Evolutionary conservation across 2,329 filamentous ascomycete genomes (phyloP).

Genomic region (Plenodomus tracheiphilus): DNA sequence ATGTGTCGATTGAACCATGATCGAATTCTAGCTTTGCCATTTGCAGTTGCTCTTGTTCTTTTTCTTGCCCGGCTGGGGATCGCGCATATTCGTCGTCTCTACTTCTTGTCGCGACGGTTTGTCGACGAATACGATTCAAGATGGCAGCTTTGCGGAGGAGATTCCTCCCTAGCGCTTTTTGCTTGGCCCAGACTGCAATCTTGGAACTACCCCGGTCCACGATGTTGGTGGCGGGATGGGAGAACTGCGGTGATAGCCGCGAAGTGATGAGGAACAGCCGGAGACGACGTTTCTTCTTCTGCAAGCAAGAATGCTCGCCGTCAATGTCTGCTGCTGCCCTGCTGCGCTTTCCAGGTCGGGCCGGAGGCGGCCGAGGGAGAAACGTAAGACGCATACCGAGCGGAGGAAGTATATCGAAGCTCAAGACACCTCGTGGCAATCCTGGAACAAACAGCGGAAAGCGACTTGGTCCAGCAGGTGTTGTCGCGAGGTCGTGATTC

Average conservation of each 20-base stretch:
- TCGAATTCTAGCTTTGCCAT: slow-evolving; percentile 35
- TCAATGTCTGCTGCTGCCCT: slow-evolving; percentile 63
- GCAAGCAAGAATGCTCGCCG: slow-evolving; percentile 53
- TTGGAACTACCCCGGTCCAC: slow-evolving; percentile 62
- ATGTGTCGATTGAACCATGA: slow-evolving; percentile 38
- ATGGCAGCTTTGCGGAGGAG: slow-evolving; percentile 67
- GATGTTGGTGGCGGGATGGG: slow-evolving; percentile 70
- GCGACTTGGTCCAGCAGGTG: slow-evolving; percentile 9
- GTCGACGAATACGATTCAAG: slow-evolving; percentile 62
- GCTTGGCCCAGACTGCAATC: slow-evolving; percentile 52
- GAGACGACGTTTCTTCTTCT: slow-evolving; percentile 68
- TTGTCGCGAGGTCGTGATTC: slow-evolving; percentile 14
- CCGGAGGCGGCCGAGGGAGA: slow-evolving; percentile 24
- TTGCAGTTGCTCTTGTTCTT: slow-evolving; percentile 36
- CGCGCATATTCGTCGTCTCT: slow-evolving; percentile 19
- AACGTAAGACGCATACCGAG: slow-evolving; percentile 42
- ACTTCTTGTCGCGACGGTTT: slow-evolving; percentile 29
- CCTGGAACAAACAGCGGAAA: slow-evolving; percentile 10
- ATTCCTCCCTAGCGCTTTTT: slow-evolving; percentile 53
- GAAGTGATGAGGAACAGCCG: slow-evolving; percentile 67
- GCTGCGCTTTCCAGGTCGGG: slow-evolving; percentile 53
- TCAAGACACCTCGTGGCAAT: slow-evolving; percentile 27
- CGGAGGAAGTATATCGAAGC: slow-evolving; percentile 34
- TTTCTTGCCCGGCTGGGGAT: slow-evolving; percentile 33
- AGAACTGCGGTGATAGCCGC: slow-evolving; percentile 70